Evolutionary conservation across 139 green algal genomes (phyloP).

Genomic region (Micractinium conductrix): DNA sequence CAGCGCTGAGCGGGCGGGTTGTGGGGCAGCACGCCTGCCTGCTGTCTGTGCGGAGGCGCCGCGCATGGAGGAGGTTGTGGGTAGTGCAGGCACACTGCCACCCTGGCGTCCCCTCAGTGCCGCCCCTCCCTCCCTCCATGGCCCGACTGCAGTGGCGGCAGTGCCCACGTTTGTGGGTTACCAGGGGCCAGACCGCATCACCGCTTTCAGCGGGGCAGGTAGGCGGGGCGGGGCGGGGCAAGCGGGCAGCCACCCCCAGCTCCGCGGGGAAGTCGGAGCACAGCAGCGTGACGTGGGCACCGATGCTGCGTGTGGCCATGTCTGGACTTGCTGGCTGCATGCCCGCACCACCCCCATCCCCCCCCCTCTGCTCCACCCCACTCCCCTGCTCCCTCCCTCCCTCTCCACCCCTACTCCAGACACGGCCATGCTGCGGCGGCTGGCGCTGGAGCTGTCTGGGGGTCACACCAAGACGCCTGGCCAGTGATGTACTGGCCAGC

Average conservation of each 20-base stretch:
- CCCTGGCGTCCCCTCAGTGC: neutral
- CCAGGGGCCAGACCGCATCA: constrained; percentile 39
- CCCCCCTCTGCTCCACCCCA: too few relatives aligned
- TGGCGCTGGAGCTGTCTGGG: constrained; percentile 11
- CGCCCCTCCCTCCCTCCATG: too few relatives aligned
- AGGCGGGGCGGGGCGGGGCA: neutral
- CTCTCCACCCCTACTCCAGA: neutral
- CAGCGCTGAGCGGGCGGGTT: too few relatives aligned
- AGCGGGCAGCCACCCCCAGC: neutral
- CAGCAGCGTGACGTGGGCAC: too few relatives aligned
- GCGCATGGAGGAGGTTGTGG: too few relatives aligned
- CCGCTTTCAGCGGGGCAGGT: constrained; percentile 65
- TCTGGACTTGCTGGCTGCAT: too few relatives aligned
- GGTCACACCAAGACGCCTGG: neutral
- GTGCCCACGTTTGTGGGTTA: constrained; percentile 69
- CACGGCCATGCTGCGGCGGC: constrained; percentile 24
- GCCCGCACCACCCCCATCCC: too few relatives aligned
- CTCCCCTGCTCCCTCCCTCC: neutral
- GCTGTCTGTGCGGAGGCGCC: too few relatives aligned
- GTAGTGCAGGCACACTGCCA: too few relatives aligned
- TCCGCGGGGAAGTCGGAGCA: neutral
- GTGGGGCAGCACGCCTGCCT: neutral
- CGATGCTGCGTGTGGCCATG: too few relatives aligned
- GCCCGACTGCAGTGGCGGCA: constrained; percentile 50
- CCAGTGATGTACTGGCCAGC: neutral